Evolutionary conservation across 2,329 filamentous ascomycete genomes (phyloP).

Genomic region (Colletotrichum ledebouriae): DNA sequence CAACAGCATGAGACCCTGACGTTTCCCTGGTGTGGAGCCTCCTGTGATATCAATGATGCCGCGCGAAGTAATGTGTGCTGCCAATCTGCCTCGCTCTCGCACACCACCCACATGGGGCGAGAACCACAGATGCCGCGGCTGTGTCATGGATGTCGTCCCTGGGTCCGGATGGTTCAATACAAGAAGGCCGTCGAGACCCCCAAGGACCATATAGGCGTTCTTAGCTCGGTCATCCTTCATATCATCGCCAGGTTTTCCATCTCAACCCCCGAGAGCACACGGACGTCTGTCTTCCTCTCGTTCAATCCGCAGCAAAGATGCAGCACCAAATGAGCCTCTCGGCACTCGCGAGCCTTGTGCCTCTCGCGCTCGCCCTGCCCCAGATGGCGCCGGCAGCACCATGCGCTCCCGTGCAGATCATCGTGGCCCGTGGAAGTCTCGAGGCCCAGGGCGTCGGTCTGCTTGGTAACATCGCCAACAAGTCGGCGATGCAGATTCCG

Average conservation of each 20-base stretch:
- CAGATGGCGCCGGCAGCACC: conserved; percentile 10
- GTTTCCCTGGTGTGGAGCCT: conserved; percentile 7
- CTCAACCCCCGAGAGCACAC: conserved; percentile 3
- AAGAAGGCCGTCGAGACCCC: conserved; percentile 26
- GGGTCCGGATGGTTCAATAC: conserved; percentile 25
- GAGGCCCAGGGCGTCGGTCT: conserved; percentile 53
- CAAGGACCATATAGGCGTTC: not conserved
- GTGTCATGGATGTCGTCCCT: conserved; percentile 27
- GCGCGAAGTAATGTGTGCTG: conserved; percentile 3
- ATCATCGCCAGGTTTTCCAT: not conserved
- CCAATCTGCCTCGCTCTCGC: conserved; percentile 11
- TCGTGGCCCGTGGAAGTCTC: conserved; percentile 55
- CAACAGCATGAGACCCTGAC: conserved; percentile 11
- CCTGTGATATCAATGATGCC: conserved; percentile 5
- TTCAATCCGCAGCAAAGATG: conserved; percentile 9
- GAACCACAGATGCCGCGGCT: conserved; percentile 27
- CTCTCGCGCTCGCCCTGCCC: conserved; percentile 25
- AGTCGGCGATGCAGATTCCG: conserved; percentile 50
- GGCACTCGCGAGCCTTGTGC: conserved; percentile 27
- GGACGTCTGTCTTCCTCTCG: not conserved
- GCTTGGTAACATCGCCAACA: conserved; percentile 51
- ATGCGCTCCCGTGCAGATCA: conserved; percentile 51
- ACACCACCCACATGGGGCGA: conserved; percentile 22
- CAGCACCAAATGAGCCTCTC: conserved; percentile 25
- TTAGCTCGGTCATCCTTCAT: not conserved